Evolutionary conservation across 83 land plant genomes (phyloP), one percentile per base, ranked within the genome.

Genomic region (Diphasiastrum complanatum): DNA sequence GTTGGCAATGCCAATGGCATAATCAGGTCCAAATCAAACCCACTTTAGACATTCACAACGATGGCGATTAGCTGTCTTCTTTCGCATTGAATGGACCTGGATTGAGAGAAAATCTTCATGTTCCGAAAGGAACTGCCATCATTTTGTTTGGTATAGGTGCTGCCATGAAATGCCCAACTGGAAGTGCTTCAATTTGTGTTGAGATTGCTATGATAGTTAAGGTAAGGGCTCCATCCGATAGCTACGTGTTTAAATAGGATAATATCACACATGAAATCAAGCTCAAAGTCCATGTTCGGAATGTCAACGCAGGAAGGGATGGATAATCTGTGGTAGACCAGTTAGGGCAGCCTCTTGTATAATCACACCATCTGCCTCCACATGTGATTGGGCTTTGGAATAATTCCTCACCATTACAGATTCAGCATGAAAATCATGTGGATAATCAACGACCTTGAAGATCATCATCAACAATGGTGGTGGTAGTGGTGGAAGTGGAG

Each of bases 251-350:
- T 3, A 61, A 12, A 26, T 43, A 61, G 18, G 64, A 61, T 2
- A 61, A 18, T 2, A 61, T 2, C 3, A 45, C 18, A 25, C 64
- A 61, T 2, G 51, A 61, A 3, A 61, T 2, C 2, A 61, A 3
- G 26, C 64, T 53, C 6, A 61, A 22, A 3, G 64, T 45, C 64
- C 64, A 61, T 53, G 45, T 61, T 2, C 64, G 48, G 51, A 61
- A 61, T 24, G 64, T 61, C 64, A 53, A 61, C 3, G 45, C 64
- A 2, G 64, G 64, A 2, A 61, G 32, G 27, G 64, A 24, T 20
- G 64, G 64, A 61, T 61, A 53, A 25, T 61, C 64, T 8, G 29
- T 45, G 22, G 51, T 61, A 26, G 30, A 3, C 2, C 64, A 11
- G 64, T 61, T 11, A 61, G 48, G 8, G 64, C 64, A 3, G 45